Evolutionary conservation across 345 rosid genomes (phyloP), one percentile per base, ranked within the genome.

Genomic region (Nephelium lappaceum): DNA sequence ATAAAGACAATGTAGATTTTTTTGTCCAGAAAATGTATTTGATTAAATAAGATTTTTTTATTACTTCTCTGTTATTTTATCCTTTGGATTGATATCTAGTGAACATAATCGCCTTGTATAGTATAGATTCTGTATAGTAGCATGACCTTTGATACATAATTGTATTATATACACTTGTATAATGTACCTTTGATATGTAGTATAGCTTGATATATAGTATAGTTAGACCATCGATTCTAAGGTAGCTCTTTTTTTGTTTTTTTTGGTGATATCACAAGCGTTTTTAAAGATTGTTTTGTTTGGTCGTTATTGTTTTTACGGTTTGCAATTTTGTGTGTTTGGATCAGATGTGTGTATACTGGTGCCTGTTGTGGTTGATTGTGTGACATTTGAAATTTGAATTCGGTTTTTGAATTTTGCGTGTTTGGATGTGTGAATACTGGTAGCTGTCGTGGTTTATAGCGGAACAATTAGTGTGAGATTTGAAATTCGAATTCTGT

Each of bases 171-270:
- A 70, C 19, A 8, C 39, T 45, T 45, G 12, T 45, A 51, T 70
- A 27, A 55, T 19, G 21, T 11, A 2, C 24, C 6, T 72, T 18
- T 14, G n/a, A n/a, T n/a, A n/a, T n/a, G n/a, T n/a, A n/a, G n/a
- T n/a, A n/a, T n/a, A n/a, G n/a, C n/a, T n/a, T n/a, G n/a, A n/a
- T n/a, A n/a, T n/a, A n/a, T n/a, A n/a, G n/a, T n/a, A n/a, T n/a
- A n/a, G n/a, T n/a, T n/a, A 86, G 38, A 88, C 87, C 89, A 80
- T 88, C 70, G 92, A 87, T 63, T 87, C 90, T 72, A 89, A 89
- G 92, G 97, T 91, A 74, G 7, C 15, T n/a, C n/a, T n/a, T 15
- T 74, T 6, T 24, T 23, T n/a, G n/a, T 0, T 27, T 11, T n/a
- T n/a, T n/a, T n/a, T n/a, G n/a, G n/a, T n/a, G n/a, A n/a, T n/a